These are phyloP conservation scores for Phyllosticta paracitricarpa DNA, from an alignment of 2,329 filamentous ascomycete genomes.

Conservation along the genomic window DNA sequence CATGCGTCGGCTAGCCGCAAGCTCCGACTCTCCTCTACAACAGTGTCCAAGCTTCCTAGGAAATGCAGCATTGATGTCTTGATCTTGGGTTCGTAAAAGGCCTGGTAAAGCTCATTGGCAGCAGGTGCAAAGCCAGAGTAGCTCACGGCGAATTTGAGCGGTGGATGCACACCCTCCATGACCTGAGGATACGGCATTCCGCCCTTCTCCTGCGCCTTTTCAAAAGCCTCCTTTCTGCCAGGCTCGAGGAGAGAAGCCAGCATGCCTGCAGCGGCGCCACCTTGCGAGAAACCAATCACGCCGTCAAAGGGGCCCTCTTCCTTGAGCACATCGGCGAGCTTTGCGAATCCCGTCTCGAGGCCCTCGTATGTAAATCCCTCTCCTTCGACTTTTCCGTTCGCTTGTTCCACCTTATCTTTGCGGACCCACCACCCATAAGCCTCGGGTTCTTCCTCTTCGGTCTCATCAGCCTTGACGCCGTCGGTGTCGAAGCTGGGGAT, in stretches of 20 bases:
- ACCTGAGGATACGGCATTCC: conserved; percentile 44
- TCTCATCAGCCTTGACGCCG: conserved; percentile 18
- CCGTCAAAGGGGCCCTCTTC: conserved; percentile 63
- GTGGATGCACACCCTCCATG: conserved; percentile 14
- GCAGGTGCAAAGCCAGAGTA: conserved; percentile 69
- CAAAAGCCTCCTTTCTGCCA: conserved; percentile 39
- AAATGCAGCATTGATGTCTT: conserved; percentile 71
- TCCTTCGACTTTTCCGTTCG: conserved; percentile 26
- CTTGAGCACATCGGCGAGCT: conserved; percentile 52
- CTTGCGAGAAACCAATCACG: conserved; percentile 75
- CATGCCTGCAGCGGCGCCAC: conserved; percentile 61
- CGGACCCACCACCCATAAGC: conserved; percentile 77
- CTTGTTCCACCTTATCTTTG: conserved; percentile 42
- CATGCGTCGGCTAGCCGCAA: conserved; percentile 58
- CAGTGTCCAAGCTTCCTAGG: conserved; percentile 72
- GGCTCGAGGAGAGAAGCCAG: conserved; percentile 62
- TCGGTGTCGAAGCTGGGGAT: conserved; percentile 29
- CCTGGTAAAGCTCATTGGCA: conserved; percentile 50
- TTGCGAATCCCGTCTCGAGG: conserved; percentile 56
- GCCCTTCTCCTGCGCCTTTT: conserved; percentile 24
- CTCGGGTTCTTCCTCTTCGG: conserved; percentile 45
- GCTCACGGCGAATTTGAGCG: conserved; percentile 55
- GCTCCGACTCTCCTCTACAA: conserved; percentile 71
- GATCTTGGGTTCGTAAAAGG: conserved; percentile 67
- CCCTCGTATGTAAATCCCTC: conserved; percentile 50